These are phyloP conservation scores for Penicillium sp. DNA, from an alignment of 2,329 filamentous ascomycete genomes.

Conservation along the genomic window DNA sequence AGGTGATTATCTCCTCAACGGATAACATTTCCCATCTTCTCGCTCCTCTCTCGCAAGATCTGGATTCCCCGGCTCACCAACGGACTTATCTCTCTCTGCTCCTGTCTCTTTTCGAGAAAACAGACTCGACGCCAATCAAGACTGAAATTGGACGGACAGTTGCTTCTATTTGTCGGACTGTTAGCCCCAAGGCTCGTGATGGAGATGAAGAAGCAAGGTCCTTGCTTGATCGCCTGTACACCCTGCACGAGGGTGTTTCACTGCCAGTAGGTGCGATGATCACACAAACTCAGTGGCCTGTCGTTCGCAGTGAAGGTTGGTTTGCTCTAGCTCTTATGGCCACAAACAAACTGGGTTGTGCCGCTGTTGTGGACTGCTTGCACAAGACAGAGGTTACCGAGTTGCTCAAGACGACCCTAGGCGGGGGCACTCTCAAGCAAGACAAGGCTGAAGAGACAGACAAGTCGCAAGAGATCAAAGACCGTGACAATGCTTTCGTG, in stretches of 20 bases:
- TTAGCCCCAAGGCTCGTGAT: constrained; percentile 29
- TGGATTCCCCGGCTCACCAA: constrained; percentile 25
- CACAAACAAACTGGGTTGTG: constrained; percentile 30
- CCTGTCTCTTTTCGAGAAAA: constrained; percentile 40
- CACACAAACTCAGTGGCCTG: constrained; percentile 46
- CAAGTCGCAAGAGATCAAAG: constrained; percentile 30
- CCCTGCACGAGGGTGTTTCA: constrained; percentile 34
- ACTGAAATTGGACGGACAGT: constrained; percentile 48
- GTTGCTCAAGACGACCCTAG: constrained; percentile 33
- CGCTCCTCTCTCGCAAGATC: constrained; percentile 26
- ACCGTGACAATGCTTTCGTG: constrained; percentile 41
- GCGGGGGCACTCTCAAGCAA: constrained; percentile 10
- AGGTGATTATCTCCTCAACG: constrained; percentile 36
- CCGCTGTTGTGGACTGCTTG: constrained; percentile 34
- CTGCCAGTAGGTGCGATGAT: constrained; percentile 44
- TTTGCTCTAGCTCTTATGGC: constrained; percentile 49
- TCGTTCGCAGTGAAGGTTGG: constrained; percentile 49
- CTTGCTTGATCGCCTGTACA: constrained; percentile 35
- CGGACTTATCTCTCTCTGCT: constrained; percentile 42
- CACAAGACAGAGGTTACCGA: constrained; percentile 33
- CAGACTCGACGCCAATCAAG: constrained; percentile 44
- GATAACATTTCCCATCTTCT: constrained; percentile 39
- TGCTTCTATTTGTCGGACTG: constrained; percentile 43
- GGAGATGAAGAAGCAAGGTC: constrained; percentile 17
- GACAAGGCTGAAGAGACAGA: constrained; percentile 16